Conservation (phyloP, 345 rosid genomes). For the Hypericum androsaemum region DNA sequence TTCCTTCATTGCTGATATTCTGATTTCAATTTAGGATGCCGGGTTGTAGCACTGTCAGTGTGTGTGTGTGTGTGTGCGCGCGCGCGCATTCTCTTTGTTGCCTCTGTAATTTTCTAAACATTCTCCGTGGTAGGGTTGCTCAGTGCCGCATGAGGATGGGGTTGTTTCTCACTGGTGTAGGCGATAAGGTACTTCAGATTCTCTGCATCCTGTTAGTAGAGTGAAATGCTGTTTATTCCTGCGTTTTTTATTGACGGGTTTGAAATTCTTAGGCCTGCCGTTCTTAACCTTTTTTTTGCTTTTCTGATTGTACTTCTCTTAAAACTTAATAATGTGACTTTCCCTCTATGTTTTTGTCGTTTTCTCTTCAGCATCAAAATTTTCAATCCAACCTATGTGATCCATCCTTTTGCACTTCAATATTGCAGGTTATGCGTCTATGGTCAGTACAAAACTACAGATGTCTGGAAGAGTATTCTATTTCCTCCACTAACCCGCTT, state of each 20-base stretch:
- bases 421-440: constrained; percentile 69
- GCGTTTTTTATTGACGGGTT: too few relatives aligned
- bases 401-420: constrained; percentile 9
- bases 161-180: constrained; percentile 79
- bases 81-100: background rate
- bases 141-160: constrained; percentile 84
- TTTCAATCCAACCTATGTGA: background rate
- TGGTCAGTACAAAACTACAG: constrained; percentile 68
- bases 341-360: background rate
- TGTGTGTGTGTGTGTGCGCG: background rate
- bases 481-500: constrained; percentile 45
- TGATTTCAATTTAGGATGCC: too few relatives aligned
- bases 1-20: too few relatives aligned
- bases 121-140: constrained; percentile 43
- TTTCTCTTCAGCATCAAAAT: background rate
- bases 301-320: too few relatives aligned
- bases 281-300: too few relatives aligned
- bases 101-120: constrained; percentile 8
- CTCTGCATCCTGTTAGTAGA: background rate
- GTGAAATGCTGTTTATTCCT: background rate
- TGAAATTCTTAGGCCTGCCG: too few relatives aligned
- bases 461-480: constrained; percentile 60
- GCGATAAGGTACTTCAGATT: constrained; percentile 54
- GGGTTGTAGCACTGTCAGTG: too few relatives aligned
- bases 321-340: too few relatives aligned